Base-by-base conservation (phyloP, 2,329 filamentous ascomycete species). In the Curvularia eragrostidis region DNA sequence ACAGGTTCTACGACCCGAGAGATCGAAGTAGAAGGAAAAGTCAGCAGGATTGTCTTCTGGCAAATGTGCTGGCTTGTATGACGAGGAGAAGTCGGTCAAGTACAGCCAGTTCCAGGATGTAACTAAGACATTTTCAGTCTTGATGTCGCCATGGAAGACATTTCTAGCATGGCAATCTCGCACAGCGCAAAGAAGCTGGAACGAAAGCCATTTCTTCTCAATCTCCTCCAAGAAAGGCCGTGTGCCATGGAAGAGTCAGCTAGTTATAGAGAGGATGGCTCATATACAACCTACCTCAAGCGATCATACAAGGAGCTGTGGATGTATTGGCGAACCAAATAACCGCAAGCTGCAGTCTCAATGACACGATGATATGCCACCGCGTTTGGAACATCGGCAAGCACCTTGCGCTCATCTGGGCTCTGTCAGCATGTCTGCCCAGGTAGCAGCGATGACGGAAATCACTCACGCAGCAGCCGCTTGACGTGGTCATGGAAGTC, bases 81-180 rank as follows among this genome's bases (percentile, higher is more conserved):
- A 89, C 0, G 94, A 93, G 3, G 94, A 97, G 75, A 98, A 99
- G 76, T 99, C 95, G n/a, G 93, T 89, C 36, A 99, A 84, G 75
- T 98, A 99, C 2, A 99, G 84, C 95, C 96, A 99, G 79, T 98
- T 97, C 95, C 95, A 99, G 6, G 95, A 98, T 0, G 95, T 99
- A 49, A 99, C 94, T 47, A 99, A 82, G 34, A 96, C 87, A 70
- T 99, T 99, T 77, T 99, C 94, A 1, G 94, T 95, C 82, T 99
- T 99, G 81, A 99, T 98, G 73, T 99, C 96, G 56, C 95, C 96
- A 74, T 99, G 95, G 75, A 93, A 98, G 50, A 99, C 84, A 69
- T 96, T 91, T 46, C 90, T 85, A 26, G 90, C 84, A 76, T 99
- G 95, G 69, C 92, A 97, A 77, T 99, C 96, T 55, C 93, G 88